Evolutionary conservation across 2,329 filamentous ascomycete genomes (phyloP).

Genomic region (Pseudopyricularia javanii): DNA sequence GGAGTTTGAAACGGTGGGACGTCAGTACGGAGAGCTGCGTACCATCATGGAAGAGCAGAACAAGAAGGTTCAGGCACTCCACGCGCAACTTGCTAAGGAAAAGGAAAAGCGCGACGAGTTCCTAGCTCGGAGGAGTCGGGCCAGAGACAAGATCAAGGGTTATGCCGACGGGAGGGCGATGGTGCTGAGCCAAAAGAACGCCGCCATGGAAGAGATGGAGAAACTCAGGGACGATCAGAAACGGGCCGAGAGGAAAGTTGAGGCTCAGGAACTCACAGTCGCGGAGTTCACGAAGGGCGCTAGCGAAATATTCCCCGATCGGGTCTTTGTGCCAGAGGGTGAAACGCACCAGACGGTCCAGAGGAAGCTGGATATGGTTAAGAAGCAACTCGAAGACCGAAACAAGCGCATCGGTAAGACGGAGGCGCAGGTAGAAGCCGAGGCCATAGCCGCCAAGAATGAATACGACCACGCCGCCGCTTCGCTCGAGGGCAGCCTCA

Average conservation of each 20-base stretch:
- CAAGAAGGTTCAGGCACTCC: slow-evolving; percentile 25
- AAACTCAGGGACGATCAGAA: slow-evolving; percentile 31
- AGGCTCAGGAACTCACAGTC: slow-evolving; percentile 34
- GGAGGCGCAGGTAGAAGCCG: slow-evolving; percentile 50
- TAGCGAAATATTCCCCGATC: slow-evolving; percentile 32
- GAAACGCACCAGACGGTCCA: slow-evolving; percentile 48
- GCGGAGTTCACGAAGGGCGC: slow-evolving; percentile 44
- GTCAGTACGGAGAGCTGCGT: slow-evolving; percentile 39
- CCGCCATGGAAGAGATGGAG: slow-evolving; percentile 37
- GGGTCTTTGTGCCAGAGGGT: slow-evolving; percentile 50
- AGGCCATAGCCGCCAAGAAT: slow-evolving; percentile 24
- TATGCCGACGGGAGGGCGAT: slow-evolving; percentile 35
- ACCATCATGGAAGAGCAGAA: slow-evolving; percentile 37
- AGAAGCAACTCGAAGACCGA: slow-evolving; percentile 44
- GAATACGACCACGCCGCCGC: slow-evolving; percentile 27
- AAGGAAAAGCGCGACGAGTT: slow-evolving; percentile 23
- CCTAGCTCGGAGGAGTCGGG: slow-evolving; percentile 39
- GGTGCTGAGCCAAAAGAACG: slow-evolving; percentile 50
- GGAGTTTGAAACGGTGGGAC: slow-evolving; percentile 33
- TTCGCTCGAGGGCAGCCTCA: slow-evolving; percentile 29
- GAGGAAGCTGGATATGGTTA: slow-evolving; percentile 40
- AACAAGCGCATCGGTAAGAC: slow-evolving; percentile 47
- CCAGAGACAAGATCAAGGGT: slow-evolving; percentile 37
- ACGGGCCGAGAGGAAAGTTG: slow-evolving; percentile 31
- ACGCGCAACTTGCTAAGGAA: slow-evolving; percentile 17